These are phyloP conservation scores for Ustilago loliicola DNA, from an alignment of 1,284 basidiomycete species.

Conservation along the genomic window DNA sequence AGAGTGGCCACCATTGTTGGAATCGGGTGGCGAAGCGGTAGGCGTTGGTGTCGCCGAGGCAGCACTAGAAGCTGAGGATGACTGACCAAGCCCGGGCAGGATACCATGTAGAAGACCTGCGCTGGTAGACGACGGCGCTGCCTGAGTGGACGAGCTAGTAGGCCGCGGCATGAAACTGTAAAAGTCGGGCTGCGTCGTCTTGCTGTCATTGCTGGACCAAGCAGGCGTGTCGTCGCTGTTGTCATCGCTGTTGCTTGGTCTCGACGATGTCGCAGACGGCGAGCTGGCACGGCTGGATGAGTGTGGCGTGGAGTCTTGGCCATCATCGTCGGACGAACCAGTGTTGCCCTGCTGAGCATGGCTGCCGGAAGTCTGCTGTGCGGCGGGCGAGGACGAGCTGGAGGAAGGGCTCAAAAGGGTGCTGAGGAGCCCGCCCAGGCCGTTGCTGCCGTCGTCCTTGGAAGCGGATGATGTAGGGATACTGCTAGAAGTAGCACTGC, in stretches of 20 bases:
- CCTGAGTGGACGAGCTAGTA: constrained; percentile 14
- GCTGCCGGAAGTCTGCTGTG: constrained; percentile 15
- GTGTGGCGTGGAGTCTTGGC: background rate
- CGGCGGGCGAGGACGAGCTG: constrained; percentile 14
- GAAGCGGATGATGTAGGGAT: constrained; percentile 6
- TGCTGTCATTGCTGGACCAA: constrained; percentile 18
- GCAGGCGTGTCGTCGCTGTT: constrained; percentile 2
- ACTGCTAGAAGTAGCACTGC: background rate
- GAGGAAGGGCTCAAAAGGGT: background rate
- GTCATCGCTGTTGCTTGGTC: background rate
- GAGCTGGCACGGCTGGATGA: background rate
- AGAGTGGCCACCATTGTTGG: background rate
- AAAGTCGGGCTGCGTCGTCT: constrained; percentile 33
- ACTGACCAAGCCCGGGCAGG: background rate
- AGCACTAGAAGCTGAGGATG: background rate
- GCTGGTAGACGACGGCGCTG: constrained; percentile 9
- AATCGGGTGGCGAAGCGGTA: background rate
- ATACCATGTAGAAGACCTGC: background rate
- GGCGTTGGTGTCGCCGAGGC: background rate
- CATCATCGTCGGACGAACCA: background rate
- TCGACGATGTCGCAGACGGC: constrained; percentile 14
- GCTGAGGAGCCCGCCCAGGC: constrained; percentile 12
- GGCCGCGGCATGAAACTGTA: constrained; percentile 27
- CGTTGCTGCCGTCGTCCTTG: background rate
- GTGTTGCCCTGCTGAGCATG: background rate